Conservation (phyloP, 164 flowering plant species). For the Stephania japonica region DNA sequence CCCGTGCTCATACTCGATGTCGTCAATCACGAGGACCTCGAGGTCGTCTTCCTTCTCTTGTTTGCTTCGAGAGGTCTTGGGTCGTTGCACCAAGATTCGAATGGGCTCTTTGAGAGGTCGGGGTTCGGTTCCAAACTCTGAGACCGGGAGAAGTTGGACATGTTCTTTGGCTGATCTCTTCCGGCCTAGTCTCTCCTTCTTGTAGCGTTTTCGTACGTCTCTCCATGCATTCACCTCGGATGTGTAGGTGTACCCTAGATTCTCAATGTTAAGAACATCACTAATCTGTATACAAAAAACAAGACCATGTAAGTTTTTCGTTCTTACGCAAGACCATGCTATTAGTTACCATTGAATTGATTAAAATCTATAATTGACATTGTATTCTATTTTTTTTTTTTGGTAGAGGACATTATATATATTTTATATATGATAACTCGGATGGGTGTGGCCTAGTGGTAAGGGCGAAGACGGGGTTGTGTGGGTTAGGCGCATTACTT, state of each 20-base stretch:
- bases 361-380: too few relatives aligned
- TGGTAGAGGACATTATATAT: too few relatives aligned
- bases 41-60: constrained; percentile 15
- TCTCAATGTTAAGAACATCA: constrained; percentile 9
- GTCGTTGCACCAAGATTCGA: constrained; percentile 8
- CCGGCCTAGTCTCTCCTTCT: background rate
- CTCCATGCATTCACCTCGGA: constrained; percentile 11
- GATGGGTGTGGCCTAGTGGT: too few relatives aligned
- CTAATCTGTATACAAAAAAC: constrained; percentile 7
- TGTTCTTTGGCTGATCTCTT: constrained; percentile 6
- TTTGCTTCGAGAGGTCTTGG: constrained; percentile 10
- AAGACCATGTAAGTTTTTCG: too few relatives aligned
- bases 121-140: constrained; percentile 14
- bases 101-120: constrained; percentile 6
- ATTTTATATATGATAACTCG: too few relatives aligned
- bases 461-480: too few relatives aligned
- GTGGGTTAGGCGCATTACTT: too few relatives aligned
- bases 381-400: too few relatives aligned
- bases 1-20: constrained; percentile 6
- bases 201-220: background rate
- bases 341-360: too few relatives aligned
- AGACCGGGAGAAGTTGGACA: background rate
- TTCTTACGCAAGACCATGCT: too few relatives aligned
- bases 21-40: constrained; percentile 14
- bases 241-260: constrained; percentile 13